Percentiles rank a stretch among this genome's conserved stretches.
Conservation (phyloP, 2,329 filamentous ascomycete genomes). For the Colletotrichum limetticola region DNA sequence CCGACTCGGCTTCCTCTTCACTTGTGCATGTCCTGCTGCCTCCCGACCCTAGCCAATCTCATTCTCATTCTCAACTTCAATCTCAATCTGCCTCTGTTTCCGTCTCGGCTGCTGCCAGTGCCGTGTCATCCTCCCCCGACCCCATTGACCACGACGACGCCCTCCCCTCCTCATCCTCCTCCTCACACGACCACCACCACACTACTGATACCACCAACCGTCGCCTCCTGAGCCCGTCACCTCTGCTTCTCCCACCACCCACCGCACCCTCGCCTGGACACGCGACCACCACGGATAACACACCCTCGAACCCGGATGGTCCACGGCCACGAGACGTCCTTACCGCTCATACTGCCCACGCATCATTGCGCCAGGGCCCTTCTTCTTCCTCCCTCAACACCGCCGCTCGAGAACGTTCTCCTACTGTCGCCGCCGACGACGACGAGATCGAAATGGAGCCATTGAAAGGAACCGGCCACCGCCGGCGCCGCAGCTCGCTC, state of each 20-base stretch:
- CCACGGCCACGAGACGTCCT: conserved; percentile 12
- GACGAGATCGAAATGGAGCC: conserved; percentile 68
- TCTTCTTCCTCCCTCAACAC: conserved; percentile 9
- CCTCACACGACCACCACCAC: not conserved
- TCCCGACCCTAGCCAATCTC: conserved; percentile 20
- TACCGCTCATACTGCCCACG: conserved; percentile 18
- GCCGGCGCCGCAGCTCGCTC: conserved; percentile 66
- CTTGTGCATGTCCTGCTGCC: conserved; percentile 35
- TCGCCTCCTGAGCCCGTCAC: conserved; percentile 29
- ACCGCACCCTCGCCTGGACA: conserved; percentile 24
- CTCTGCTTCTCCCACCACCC: conserved; percentile 27
- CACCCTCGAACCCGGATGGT: conserved; percentile 14
- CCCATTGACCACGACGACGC: conserved; percentile 30
- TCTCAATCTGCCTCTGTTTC: conserved; percentile 20
- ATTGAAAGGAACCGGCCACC: conserved; percentile 59
- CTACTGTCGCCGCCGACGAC: conserved; percentile 42
- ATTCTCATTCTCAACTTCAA: not conserved
- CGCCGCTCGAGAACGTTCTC: not conserved
- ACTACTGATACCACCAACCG: conserved; percentile 1
- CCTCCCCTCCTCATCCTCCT: not conserved
- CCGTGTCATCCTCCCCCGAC: conserved; percentile 31
- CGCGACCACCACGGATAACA: conserved; percentile 21
- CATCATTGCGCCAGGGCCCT: conserved; percentile 16
- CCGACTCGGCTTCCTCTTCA: conserved; percentile 29
- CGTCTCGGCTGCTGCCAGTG: conserved; percentile 15